phyloP scores from a whole-genome alignment of 306 rosid genomes.

The Vigna radiata region DNA sequence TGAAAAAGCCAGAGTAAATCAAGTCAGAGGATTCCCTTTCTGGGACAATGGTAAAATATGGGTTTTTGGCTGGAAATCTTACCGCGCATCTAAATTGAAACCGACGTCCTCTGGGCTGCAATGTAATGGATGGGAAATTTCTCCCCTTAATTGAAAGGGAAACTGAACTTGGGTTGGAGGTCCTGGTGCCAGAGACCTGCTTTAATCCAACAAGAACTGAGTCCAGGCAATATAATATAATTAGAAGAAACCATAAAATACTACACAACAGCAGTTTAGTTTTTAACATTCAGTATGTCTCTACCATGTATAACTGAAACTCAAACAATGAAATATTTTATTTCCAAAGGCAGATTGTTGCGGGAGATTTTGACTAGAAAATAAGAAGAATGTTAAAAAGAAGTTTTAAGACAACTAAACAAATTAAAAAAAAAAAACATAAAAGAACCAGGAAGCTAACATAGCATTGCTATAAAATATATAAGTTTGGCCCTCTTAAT shows the following conservation, averaged over 20 bases:
- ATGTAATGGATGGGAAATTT: conserved; percentile 59
- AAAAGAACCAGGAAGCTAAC: not conserved
- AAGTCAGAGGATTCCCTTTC: conserved; percentile 11
- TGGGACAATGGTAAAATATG: not conserved
- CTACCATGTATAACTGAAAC: conserved; percentile 7
- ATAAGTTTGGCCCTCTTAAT: too few species aligned
- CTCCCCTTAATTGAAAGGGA: conserved; percentile 64
- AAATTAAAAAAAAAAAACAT: not conserved
- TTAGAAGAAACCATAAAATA: not conserved
- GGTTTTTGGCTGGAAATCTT: conserved; percentile 43
- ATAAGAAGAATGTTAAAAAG: not conserved
- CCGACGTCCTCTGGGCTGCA: conserved; percentile 51
- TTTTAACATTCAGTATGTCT: not conserved
- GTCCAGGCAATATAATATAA: not conserved
- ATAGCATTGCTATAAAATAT: not conserved
- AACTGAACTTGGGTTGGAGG: conserved; percentile 60
- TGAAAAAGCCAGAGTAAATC: not conserved
- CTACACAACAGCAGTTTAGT: not conserved
- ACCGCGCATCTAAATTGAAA: conserved; percentile 73
- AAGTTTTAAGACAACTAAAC: not conserved
- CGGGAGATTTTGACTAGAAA: not conserved
- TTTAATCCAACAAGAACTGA: conserved; percentile 43
- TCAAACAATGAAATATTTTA: conserved; percentile 13
- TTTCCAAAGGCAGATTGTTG: not conserved
- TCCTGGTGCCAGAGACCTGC: conserved; percentile 61